These are phyloP conservation scores for Endotrypanum monterogeii DNA, from an alignment of 208 protist genomes.

Conservation along the genomic window DNA sequence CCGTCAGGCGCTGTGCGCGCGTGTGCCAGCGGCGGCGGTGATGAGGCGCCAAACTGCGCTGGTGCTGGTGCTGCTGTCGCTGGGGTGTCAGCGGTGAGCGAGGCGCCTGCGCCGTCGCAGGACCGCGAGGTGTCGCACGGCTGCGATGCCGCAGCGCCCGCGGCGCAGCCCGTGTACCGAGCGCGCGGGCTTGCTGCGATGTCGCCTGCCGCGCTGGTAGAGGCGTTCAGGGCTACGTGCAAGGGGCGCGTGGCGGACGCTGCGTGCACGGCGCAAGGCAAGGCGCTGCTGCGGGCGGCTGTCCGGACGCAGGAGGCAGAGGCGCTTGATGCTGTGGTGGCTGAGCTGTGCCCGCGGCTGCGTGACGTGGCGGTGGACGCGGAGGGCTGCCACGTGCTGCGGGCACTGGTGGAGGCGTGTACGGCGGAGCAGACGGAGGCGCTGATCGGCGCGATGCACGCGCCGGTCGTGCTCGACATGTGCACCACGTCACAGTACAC, in stretches of 20 bases:
- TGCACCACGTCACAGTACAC: constrained; percentile 84
- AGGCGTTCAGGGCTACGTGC: constrained; percentile 23
- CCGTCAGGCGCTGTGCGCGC: not conserved
- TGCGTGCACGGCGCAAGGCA: constrained; percentile 64
- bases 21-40: not conserved
- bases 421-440: constrained; percentile 47
- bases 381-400: constrained; percentile 80
- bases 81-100: constrained; percentile 22
- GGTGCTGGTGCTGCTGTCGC: not conserved
- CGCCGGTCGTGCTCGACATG: constrained; percentile 78
- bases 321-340: constrained; percentile 47
- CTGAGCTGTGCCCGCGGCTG: constrained; percentile 55
- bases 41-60: not conserved
- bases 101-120: constrained; percentile 34
- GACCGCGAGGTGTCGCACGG: constrained; percentile 7
- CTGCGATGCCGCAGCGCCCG: not conserved
- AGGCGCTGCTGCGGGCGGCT: constrained; percentile 47
- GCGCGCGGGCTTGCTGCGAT: constrained; percentile 7
- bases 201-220: constrained; percentile 19
- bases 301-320: constrained; percentile 50
- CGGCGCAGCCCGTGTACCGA: constrained; percentile 1
- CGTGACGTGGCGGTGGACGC: constrained; percentile 62
- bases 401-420: constrained; percentile 52
- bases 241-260: constrained; percentile 54
- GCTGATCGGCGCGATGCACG: constrained; percentile 59